phyloP scores from a whole-genome alignment of 2,329 filamentous ascomycete genomes.

The Penicillium aurantiogriseum region DNA sequence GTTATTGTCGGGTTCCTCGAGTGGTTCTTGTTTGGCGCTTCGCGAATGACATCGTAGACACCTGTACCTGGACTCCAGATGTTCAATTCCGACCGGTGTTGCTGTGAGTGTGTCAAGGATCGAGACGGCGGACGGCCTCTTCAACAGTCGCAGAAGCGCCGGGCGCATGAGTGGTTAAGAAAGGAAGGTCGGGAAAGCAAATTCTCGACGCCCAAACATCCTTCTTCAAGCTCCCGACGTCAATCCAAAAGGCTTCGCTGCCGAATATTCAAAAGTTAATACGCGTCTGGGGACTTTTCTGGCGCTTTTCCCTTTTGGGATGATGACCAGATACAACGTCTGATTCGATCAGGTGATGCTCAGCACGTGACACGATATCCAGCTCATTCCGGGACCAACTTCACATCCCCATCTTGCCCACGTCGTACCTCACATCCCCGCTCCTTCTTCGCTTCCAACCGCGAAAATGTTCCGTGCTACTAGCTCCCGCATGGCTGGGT shows the following conservation, averaged over 20 bases:
- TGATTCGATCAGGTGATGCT: conserved; percentile 33
- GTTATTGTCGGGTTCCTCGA: conserved; percentile 4
- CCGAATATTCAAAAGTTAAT: conserved; percentile 11
- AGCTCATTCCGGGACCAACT: conserved; percentile 25
- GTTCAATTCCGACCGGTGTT: conserved; percentile 33
- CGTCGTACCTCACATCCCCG: conserved; percentile 24
- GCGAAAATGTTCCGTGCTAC: conserved; percentile 45
- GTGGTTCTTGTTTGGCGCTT: conserved; percentile 11
- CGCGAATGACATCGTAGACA: conserved; percentile 32
- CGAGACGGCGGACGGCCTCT: conserved; percentile 42
- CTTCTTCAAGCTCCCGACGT: conserved; percentile 17
- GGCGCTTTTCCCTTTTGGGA: conserved; percentile 21
- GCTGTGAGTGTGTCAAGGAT: conserved; percentile 36
- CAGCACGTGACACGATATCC: conserved; percentile 12
- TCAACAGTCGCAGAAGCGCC: conserved; percentile 45
- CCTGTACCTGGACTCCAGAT: conserved; percentile 27
- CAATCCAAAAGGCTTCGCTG: conserved; percentile 3
- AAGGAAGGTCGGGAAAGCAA: conserved; percentile 14
- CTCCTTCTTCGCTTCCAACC: conserved; percentile 27
- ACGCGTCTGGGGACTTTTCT: conserved; percentile 12
- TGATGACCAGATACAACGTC: conserved; percentile 24
- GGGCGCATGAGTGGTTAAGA: conserved; percentile 39
- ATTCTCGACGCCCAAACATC: conserved; percentile 30
- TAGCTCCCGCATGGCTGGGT: conserved; percentile 44
- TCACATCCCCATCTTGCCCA: conserved; percentile 32